These are phyloP conservation scores for Gossypium sturtianum DNA, from an alignment of 345 rosid genomes.

Conservation along the genomic window DNA sequence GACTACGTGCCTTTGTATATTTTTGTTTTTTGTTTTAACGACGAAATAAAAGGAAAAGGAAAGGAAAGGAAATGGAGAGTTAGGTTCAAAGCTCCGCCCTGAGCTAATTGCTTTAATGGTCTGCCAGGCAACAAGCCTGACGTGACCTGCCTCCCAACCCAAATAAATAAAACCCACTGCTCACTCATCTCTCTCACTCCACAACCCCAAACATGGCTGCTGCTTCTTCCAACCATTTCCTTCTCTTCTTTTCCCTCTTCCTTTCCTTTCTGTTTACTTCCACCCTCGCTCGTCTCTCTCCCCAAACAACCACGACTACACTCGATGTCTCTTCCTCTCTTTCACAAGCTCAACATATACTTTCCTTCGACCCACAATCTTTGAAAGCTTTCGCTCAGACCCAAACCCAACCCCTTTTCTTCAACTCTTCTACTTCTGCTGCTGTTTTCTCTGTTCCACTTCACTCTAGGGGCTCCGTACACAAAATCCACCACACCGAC, in stretches of 20 bases:
- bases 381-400: background rate
- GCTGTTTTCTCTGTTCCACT: conserved; percentile 41
- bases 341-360: conserved; percentile 37
- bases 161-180: background rate
- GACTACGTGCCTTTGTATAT: background rate
- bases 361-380: conserved; percentile 36
- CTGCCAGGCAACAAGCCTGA: background rate
- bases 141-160: background rate
- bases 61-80: too few species aligned
- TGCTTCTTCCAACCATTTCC: background rate
- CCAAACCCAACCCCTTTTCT: background rate
- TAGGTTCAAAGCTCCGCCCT: background rate
- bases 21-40: background rate
- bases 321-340: conserved; percentile 54
- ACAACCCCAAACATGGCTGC: conserved; percentile 1
- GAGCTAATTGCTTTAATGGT: background rate
- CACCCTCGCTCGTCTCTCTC: conserved; percentile 34
- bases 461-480: conserved; percentile 56
- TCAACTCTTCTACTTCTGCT: conserved; percentile 17
- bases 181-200: background rate
- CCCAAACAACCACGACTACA: conserved; percentile 19
- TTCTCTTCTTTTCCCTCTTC: conserved; percentile 17
- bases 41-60: background rate
- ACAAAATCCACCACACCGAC: conserved; percentile 39
- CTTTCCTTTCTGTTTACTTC: conserved; percentile 11